phyloP scores from a whole-genome alignment of 139 green algal genomes.

The Tetraselmis chui region DNA sequence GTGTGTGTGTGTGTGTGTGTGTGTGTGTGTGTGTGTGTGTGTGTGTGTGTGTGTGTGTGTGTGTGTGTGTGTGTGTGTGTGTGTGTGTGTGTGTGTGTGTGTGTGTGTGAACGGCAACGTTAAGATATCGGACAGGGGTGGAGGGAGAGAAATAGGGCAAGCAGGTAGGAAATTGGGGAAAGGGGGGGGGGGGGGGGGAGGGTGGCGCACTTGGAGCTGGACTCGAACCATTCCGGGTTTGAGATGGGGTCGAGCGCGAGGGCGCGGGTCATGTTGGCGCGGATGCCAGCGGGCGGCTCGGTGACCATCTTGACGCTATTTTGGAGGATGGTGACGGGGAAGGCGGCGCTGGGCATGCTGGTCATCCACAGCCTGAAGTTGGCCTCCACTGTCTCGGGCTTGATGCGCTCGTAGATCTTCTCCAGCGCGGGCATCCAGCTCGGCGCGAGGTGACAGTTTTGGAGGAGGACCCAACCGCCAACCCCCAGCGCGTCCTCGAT shows the following conservation, averaged over 20 bases:
- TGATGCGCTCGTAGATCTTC: slow-evolving; percentile 33
- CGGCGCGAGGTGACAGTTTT: slow-evolving; percentile 40
- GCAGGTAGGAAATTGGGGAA: no score
- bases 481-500: slow-evolving; percentile 6
- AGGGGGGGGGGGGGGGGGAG: not conserved
- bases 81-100: no score
- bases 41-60: no score
- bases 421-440: slow-evolving; percentile 41
- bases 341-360: not conserved
- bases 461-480: slow-evolving; percentile 35
- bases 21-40: no score
- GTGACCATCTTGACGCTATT: slow-evolving; percentile 22
- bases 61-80: no score
- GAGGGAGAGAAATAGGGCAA: no score
- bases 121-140: no score
- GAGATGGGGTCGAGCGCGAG: slow-evolving; percentile 10
- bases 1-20: no score
- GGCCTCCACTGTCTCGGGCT: slow-evolving; percentile 9
- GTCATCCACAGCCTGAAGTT: slow-evolving; percentile 20
- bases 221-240: slow-evolving; percentile 7
- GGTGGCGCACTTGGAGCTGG: not conserved
- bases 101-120: no score
- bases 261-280: slow-evolving; percentile 14
- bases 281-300: slow-evolving; percentile 13
- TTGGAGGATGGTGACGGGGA: slow-evolving; percentile 19